Conservation (phyloP, 257 asterid genomes). For the Petrea volubilis region DNA sequence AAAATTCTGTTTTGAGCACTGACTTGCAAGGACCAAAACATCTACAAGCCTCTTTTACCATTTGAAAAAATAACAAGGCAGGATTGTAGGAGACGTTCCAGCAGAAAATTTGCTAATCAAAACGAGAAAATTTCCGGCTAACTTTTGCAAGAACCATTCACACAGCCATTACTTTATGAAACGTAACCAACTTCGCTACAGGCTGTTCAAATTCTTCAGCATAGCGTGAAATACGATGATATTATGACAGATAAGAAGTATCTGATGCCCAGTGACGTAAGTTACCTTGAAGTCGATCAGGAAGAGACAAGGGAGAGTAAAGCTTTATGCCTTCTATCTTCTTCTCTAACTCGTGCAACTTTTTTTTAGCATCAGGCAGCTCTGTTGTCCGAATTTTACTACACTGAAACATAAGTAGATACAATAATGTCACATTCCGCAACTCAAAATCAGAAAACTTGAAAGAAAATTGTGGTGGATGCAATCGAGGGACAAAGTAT, state of each 20-base stretch:
- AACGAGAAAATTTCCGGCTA: no score
- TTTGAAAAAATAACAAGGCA: no score
- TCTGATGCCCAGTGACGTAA: neutral
- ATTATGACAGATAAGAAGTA: neutral
- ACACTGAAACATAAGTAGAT: constrained; percentile 60
- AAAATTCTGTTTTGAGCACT: no score
- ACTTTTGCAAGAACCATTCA: no score
- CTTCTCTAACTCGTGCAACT: constrained; percentile 72
- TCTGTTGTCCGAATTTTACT: constrained; percentile 89
- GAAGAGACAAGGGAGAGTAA: constrained; percentile 74
- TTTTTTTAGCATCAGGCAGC: constrained; percentile 93
- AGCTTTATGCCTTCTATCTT: constrained; percentile 59
- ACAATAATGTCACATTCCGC: neutral
- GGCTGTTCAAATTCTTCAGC: no score
- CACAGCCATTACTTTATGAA: no score
- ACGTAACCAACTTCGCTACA: no score
- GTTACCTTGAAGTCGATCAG: constrained; percentile 75
- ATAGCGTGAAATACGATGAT: no score
- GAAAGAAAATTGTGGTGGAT: neutral
- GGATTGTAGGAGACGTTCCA: no score
- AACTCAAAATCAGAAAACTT: constrained; percentile 5
- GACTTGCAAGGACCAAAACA: no score
- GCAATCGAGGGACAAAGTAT: constrained; percentile 15
- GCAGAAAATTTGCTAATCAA: no score
- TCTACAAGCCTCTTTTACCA: no score